A percentile compares a stretch with the other conserved stretches of the same genome.
These are phyloP conservation scores for Aspergillus tubingensis DNA, from an alignment of 2,329 filamentous ascomycete genomes.

Conservation along the genomic window DNA sequence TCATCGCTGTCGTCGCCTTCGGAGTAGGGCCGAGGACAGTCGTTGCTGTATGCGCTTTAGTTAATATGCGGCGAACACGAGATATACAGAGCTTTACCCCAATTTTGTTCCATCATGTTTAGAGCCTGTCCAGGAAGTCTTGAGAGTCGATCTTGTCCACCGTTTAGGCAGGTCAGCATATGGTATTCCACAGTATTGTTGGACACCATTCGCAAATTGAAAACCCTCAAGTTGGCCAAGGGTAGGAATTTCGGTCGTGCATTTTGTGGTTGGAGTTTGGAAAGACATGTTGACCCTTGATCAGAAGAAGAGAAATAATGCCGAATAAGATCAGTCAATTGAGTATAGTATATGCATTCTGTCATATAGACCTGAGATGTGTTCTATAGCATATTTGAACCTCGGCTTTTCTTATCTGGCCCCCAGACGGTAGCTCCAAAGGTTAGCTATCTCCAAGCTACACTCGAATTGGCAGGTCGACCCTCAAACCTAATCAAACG, in stretches of 20 bases:
- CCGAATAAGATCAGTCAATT: background rate
- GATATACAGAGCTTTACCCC: conserved; percentile 15
- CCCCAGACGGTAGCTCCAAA: background rate
- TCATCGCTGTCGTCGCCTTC: conserved; percentile 26
- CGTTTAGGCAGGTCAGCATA: conserved; percentile 27
- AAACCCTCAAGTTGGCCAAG: conserved; percentile 25
- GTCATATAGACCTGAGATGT: background rate
- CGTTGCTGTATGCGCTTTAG: conserved; percentile 14
- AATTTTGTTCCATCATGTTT: conserved; percentile 28
- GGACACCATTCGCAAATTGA: conserved; percentile 25
- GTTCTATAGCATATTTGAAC: background rate
- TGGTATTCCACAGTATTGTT: conserved; percentile 30
- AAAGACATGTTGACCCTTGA: conserved; percentile 22
- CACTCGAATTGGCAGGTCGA: conserved; percentile 21
- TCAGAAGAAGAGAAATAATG: background rate
- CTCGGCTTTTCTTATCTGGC: background rate
- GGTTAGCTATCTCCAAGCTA: conserved; percentile 1
- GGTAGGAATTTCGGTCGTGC: conserved; percentile 18
- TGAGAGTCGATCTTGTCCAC: conserved; percentile 25
- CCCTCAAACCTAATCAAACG: background rate
- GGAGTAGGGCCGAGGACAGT: conserved; percentile 24
- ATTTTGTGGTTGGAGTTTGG: conserved; percentile 18
- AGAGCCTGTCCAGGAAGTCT: conserved; percentile 18
- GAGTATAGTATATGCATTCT: background rate
- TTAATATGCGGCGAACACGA: background rate